Evolutionary conservation across 2,329 filamentous ascomycete species (phyloP).

Genomic region (Pseudopyricularia javanii): DNA sequence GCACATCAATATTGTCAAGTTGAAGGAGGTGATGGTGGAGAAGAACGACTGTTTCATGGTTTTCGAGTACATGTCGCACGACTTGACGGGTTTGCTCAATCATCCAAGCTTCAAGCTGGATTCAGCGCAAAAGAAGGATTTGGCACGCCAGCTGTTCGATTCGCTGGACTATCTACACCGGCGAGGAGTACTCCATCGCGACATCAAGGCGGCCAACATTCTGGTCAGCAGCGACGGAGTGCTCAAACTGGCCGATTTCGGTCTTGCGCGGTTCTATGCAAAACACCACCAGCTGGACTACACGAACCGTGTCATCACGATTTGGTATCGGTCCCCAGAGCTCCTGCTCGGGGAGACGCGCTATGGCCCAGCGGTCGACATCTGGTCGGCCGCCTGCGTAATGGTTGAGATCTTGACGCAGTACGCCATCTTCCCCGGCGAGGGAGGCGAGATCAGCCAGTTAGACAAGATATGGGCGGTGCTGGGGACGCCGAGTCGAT

Average conservation of each 20-base stretch:
- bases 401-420: conserved; percentile 93
- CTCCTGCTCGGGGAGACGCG: conserved; percentile 82
- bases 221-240: conserved; percentile 81
- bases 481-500: conserved; percentile 73
- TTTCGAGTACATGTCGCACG: conserved; percentile 94
- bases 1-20: conserved; percentile 68
- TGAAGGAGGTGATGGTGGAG: conserved; percentile 95
- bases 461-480: conserved; percentile 93
- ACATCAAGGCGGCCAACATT: conserved; percentile 98
- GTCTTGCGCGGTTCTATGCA: conserved; percentile 88
- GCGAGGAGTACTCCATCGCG: conserved; percentile 85
- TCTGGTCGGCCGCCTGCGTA: conserved; percentile 96
- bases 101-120: conserved; percentile 86
- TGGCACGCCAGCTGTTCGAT: conserved; percentile 86
- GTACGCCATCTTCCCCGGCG: conserved; percentile 87
- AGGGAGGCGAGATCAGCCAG: conserved; percentile 91
- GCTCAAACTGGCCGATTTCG: conserved; percentile 91
- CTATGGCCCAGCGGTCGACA: conserved; percentile 81
- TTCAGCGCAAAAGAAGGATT: conserved; percentile 77
- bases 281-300: conserved; percentile 89
- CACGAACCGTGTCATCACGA: conserved; percentile 96
- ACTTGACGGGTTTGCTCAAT: conserved; percentile 87
- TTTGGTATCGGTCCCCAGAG: conserved; percentile 92
- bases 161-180: conserved; percentile 88
- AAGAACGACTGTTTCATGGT: conserved; percentile 99